Conservation (phyloP, 345 rosid species). For the Combretum micranthum region DNA sequence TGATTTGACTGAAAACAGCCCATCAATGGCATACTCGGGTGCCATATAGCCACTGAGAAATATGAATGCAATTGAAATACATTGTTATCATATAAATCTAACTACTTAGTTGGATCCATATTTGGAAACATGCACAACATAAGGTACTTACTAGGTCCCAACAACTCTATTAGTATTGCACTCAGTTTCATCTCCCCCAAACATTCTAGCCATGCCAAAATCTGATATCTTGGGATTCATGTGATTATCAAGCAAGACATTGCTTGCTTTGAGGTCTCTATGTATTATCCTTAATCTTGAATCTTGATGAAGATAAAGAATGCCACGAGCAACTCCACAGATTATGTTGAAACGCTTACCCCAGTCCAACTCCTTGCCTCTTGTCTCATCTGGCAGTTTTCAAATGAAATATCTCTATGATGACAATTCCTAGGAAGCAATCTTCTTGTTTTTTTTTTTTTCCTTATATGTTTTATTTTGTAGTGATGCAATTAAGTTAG, state of each 20-base stretch:
- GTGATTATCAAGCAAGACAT: conserved; percentile 29
- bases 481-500: neutral
- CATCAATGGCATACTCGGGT: conserved; percentile 46
- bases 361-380: conserved; percentile 26
- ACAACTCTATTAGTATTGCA: conserved; percentile 37
- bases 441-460: neutral
- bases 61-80: neutral
- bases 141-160: conserved; percentile 43
- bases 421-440: neutral
- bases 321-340: conserved; percentile 37
- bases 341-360: conserved; percentile 26
- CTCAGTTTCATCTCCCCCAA: conserved; percentile 32
- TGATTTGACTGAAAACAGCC: conserved; percentile 31
- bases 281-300: conserved; percentile 49
- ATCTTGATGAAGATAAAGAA: conserved; percentile 41
- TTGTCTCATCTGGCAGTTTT: conserved; percentile 19
- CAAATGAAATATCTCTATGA: neutral
- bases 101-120: neutral
- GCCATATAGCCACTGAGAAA: conserved; percentile 40
- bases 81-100: neutral
- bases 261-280: conserved; percentile 42
- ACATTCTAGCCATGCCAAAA: conserved; percentile 47
- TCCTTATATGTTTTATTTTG: no score
- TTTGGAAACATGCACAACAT: neutral
- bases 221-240: conserved; percentile 43